Percentiles rank a stretch among this genome's conserved stretches.
Evolutionary conservation across 2,329 filamentous ascomycete genomes (phyloP).

Genomic region (Kalaharituber pfeilii): DNA sequence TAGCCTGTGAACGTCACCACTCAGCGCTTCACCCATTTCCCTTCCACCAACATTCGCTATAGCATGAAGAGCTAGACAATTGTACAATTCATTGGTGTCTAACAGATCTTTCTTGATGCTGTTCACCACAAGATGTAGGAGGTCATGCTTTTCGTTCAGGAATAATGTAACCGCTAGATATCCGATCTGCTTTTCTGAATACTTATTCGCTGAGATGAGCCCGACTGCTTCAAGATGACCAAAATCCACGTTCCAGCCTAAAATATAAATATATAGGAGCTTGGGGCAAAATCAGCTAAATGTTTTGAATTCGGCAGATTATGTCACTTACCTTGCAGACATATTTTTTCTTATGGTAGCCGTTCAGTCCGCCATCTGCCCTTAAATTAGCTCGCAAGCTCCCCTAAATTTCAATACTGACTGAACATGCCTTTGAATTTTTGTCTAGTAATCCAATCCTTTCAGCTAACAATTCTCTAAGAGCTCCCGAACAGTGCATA

Average conservation of each 20-base stretch:
- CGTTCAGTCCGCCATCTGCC: conserved; percentile 67
- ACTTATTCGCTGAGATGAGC: conserved; percentile 87
- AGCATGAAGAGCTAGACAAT: conserved; percentile 87
- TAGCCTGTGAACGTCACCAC: conserved; percentile 76
- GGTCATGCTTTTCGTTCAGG: conserved; percentile 89
- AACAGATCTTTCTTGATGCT: conserved; percentile 92
- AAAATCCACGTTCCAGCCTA: conserved; percentile 98
- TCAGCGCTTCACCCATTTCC: conserved; percentile 92
- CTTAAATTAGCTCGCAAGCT: not conserved
- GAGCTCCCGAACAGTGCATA: conserved; percentile 23
- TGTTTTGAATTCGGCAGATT: conserved; percentile 6
- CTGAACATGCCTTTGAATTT: conserved; percentile 75
- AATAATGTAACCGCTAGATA: conserved; percentile 96
- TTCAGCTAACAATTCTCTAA: conserved; percentile 15
- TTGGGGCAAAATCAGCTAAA: conserved; percentile 28
- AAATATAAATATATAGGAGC: conserved; percentile 95
- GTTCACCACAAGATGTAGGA: conserved; percentile 91
- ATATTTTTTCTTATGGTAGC: conserved; percentile 99
- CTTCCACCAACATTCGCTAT: conserved; percentile 94
- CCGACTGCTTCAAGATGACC: conserved; percentile 97
- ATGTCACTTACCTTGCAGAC: conserved; percentile 62
- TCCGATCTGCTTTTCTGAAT: conserved; percentile 98
- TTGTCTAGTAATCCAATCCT: conserved; percentile 40
- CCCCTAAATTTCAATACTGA: conserved; percentile 1
- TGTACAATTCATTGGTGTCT: conserved; percentile 93